These are phyloP conservation scores for Gymnopilus dilepis DNA, from an alignment of 768 basidiomycete genomes.

Conservation along the genomic window DNA sequence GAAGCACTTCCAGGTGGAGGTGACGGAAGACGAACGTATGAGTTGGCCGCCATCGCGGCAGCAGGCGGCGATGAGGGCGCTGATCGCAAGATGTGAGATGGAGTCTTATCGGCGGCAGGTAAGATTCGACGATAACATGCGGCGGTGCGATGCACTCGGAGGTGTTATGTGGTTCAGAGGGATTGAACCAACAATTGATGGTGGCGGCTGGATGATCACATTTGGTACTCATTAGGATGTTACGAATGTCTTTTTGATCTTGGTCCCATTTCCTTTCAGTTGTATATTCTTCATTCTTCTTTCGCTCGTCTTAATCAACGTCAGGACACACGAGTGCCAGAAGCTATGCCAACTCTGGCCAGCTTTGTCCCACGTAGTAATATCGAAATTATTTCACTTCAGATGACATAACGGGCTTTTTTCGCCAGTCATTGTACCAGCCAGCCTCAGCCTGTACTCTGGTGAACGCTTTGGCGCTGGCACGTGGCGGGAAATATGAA, in stretches of 20 bases:
- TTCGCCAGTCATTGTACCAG: too few relatives aligned
- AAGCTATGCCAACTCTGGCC: too few relatives aligned
- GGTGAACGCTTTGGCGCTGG: too few relatives aligned
- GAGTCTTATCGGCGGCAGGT: slow-evolving; percentile 2
- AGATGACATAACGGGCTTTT: too few relatives aligned
- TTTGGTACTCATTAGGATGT: slow-evolving; percentile 29
- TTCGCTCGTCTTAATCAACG: background rate
- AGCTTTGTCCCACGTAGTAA: too few relatives aligned
- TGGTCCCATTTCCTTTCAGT: too few relatives aligned
- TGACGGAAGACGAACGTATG: slow-evolving; percentile 40
- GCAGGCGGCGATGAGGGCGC: slow-evolving; percentile 37
- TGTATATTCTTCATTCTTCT: too few relatives aligned
- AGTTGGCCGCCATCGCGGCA: slow-evolving; percentile 40
- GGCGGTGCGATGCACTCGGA: slow-evolving; percentile 54
- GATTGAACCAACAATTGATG: slow-evolving; percentile 53
- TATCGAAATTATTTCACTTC: too few relatives aligned
- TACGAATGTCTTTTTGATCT: too few relatives aligned
- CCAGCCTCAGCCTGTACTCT: too few relatives aligned
- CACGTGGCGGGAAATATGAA: too few relatives aligned
- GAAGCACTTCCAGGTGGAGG: slow-evolving; percentile 46
- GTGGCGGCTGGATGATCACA: slow-evolving; percentile 49
- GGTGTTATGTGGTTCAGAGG: slow-evolving; percentile 55
- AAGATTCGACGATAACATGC: slow-evolving; percentile 30
- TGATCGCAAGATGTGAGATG: slow-evolving; percentile 29
- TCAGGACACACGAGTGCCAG: too few relatives aligned